phyloP scores from a whole-genome alignment of 1,284 basidiomycete species.

The Ustilago xerochloae region DNA sequence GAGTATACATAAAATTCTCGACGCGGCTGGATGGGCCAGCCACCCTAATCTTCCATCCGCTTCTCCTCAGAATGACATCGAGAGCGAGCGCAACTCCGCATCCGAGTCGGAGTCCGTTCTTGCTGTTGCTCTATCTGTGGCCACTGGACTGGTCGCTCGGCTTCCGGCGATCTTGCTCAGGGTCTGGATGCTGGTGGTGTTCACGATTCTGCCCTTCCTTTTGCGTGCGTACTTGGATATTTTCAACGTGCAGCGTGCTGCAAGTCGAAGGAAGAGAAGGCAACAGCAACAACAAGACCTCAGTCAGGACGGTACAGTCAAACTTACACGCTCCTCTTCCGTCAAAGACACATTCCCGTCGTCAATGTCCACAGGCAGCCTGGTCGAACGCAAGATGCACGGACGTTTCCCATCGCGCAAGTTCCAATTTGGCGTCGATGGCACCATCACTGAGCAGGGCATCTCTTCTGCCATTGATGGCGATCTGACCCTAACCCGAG shows the following conservation, averaged over 20 bases:
- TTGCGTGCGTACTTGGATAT: conserved; percentile 39
- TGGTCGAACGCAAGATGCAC: conserved; percentile 44
- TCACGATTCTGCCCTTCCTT: conserved; percentile 31
- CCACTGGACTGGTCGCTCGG: conserved; percentile 6
- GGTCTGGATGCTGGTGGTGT: conserved; percentile 21
- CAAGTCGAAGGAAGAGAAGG: conserved; percentile 13
- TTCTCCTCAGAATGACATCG: neutral
- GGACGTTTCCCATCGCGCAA: conserved; percentile 47
- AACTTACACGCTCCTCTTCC: conserved; percentile 4
- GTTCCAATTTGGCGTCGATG: conserved; percentile 17
- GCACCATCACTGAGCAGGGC: conserved; percentile 7
- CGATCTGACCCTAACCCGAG: conserved; percentile 1
- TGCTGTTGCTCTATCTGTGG: too few relatives aligned
- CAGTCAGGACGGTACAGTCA: neutral
- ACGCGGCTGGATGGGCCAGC: conserved; percentile 27
- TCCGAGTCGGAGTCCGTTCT: too few relatives aligned
- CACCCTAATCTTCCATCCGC: conserved; percentile 2
- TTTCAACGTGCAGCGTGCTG: conserved; percentile 43
- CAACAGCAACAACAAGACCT: neutral
- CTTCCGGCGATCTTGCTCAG: conserved; percentile 24
- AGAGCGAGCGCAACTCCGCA: neutral
- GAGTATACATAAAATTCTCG: conserved; percentile 44
- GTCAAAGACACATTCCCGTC: conserved; percentile 11
- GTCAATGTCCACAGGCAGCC: conserved; percentile 27
- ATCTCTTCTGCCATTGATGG: conserved; percentile 8